Conservation (phyloP, 192 early-diverging fungal genomes). For the Entrophospora sp. region DNA sequence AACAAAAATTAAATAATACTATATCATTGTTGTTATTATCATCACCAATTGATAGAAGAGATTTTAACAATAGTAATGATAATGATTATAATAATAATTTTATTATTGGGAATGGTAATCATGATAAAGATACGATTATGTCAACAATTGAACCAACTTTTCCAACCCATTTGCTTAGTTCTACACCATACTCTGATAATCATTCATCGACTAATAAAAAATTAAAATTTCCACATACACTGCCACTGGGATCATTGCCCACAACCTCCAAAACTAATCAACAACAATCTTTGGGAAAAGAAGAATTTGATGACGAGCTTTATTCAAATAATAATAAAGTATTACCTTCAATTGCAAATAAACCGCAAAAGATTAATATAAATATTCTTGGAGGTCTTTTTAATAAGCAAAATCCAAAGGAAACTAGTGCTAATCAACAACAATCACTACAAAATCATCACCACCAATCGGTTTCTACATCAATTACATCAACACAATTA, state of each 20-base stretch:
- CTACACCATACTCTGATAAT: not conserved
- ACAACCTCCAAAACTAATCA: not conserved
- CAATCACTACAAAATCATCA: not conserved
- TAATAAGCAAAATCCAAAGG: constrained; percentile 7
- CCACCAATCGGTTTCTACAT: not conserved
- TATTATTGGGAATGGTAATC: not conserved
- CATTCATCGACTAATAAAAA: not conserved
- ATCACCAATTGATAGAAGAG: not conserved
- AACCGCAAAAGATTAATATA: not conserved
- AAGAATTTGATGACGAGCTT: not conserved
- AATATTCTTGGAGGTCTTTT: constrained; percentile 11
- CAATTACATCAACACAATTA: not conserved
- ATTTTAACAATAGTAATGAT: no score
- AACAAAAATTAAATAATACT: not conserved
- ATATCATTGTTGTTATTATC: not conserved
- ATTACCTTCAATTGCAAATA: not conserved
- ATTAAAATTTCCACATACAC: not conserved
- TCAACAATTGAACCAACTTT: not conserved
- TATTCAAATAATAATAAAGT: not conserved
- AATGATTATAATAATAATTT: no score
- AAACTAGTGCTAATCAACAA: not conserved
- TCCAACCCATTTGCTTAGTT: not conserved
- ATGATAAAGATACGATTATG: not conserved
- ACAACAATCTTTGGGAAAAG: not conserved
- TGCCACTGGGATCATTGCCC: not conserved